Evolutionary conservation across 495 filamentous ascomycete species (phyloP).

Genomic region (Aspergillus incahuasiensis): DNA sequence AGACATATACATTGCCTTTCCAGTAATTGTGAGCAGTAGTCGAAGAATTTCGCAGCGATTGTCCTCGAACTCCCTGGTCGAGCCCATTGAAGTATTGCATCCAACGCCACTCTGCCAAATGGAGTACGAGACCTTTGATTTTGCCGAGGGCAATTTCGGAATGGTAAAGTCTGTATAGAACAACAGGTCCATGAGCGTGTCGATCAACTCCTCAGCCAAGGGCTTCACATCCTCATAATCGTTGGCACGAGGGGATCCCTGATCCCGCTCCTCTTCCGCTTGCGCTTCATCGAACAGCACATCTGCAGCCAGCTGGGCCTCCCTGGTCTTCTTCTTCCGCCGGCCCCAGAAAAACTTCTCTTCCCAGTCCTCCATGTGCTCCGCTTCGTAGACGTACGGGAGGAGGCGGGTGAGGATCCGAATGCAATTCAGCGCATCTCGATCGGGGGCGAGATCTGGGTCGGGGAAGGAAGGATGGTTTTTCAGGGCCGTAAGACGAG

Average conservation of each 20-base stretch:
- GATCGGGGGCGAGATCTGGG: constrained; percentile 80
- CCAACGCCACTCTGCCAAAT: constrained; percentile 99
- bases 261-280: constrained; percentile 43
- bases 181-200: constrained; percentile 81
- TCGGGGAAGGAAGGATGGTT: constrained; percentile 90
- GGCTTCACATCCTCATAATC: constrained; percentile 82
- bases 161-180: constrained; percentile 91
- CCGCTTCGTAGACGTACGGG: constrained; percentile 89
- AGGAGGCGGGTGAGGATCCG: constrained; percentile 86
- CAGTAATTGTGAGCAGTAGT: constrained; percentile 76
- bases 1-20: constrained; percentile 90
- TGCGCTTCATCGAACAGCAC: constrained; percentile 80
- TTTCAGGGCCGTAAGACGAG: constrained; percentile 73
- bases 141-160: constrained; percentile 58
- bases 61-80: constrained; percentile 84
- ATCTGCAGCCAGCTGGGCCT: constrained; percentile 55
- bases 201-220: constrained; percentile 88
- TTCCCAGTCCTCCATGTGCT: constrained; percentile 82
- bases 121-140: constrained; percentile 80
- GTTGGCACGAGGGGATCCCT: constrained; percentile 40
- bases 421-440: constrained; percentile 89
- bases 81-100: constrained; percentile 82
- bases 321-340: constrained; percentile 57
- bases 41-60: constrained; percentile 89
- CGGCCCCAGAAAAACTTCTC: constrained; percentile 87